Base-by-base conservation (phyloP, 2,329 filamentous ascomycete genomes). In the Trichoderma lentiforme region DNA sequence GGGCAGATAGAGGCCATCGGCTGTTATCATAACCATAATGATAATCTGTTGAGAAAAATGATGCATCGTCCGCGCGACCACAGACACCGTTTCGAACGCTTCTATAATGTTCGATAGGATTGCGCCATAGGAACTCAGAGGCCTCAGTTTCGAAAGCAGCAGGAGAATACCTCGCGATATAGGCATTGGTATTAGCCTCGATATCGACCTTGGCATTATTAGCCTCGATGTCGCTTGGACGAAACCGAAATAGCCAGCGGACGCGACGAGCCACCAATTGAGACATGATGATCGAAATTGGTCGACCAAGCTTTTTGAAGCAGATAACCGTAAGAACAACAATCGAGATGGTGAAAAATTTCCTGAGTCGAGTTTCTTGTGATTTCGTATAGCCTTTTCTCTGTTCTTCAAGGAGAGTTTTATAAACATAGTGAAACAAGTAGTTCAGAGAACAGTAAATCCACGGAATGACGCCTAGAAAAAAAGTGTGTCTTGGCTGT, bases 21-120 rank as follows among this genome's bases (percentile, higher is more conserved):
- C 43, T 51, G n/a, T 51, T 51, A 21, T 51, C 9, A 21, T n/a
- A 11, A 12, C n/a, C n/a, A 51, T 51, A 21, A 51, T n/a, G 18
- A 0, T 1, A 1, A 51, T 21, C n/a, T 2, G 2, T 21, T 21
- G 43, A 5, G 2, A 12, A 21, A 12, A 2, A 21, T 11, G 43
- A 21, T 21, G 43, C n/a, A 51, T 51, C 43, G n/a, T 51, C 43
- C 43, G 43, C 18, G n/a, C 18, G 43, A 21, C 43, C 43, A 51
- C 2, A 21, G 18, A 21, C 0, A n/a, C 43, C 4, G 9, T 51
- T 51, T 51, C 43, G 43, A 51, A 51, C 0, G 43, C 43, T 0
- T 51, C 0, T 1, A 51, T 51, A 0, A 51, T 51, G 43, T 21
- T 51, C 43, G 4, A 51, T 51, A 2, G n/a, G 43, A 21, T n/a